Evolutionary conservation across 1,284 basidiomycete genomes (phyloP), one percentile per base, ranked within the genome.

Genomic region (Trichosporon asahii): DNA sequence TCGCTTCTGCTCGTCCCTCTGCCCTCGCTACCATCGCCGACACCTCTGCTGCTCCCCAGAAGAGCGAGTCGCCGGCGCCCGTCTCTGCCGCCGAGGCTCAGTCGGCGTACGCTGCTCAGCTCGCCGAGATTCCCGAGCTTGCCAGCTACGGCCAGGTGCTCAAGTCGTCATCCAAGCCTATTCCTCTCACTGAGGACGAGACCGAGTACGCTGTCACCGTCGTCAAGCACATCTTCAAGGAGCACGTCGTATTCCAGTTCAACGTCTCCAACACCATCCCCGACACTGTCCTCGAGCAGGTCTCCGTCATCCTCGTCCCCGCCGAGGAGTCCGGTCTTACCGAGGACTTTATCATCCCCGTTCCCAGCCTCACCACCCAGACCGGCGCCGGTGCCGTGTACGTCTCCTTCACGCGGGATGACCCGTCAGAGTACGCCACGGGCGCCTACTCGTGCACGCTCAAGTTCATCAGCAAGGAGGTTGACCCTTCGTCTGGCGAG

Each of bases 171-270:
- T 76, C 87, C 65, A 93, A 90, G 79, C 90, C 91, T 7, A 85
- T 88, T 35, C 91, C 91, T 76, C 90, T 99, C 71, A 99, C 97
- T 33, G 97, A 99, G 85, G 91, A 89, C 80, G 97, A 98, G 85
- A 99, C 95, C 7, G 97, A 99, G 85, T 99, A 99, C 81, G 94
- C 97, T 77, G 96, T 98, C 68, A 90, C 91, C 15, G 94, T 92
- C 74, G 93, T 98, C 84, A 99, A 98, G 86, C 97, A 99, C 83
- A 88, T 98, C 68, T 99, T 95, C 88, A 91, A 90, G 81, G 93
- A 95, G 73, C 93, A 99, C 81, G 84, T 99, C 72, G 96, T 99
- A 53, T 96, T 98, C 89, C 95, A 99, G 91, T 98, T 94, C 89
- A 98, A 98, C 85, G 90, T 99, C 66, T 93, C 94, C 70, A 99